Percentiles rank a stretch among this genome's conserved stretches.
Conservation (phyloP, 345 rosid genomes). For the Tarenaya hassleriana region DNA sequence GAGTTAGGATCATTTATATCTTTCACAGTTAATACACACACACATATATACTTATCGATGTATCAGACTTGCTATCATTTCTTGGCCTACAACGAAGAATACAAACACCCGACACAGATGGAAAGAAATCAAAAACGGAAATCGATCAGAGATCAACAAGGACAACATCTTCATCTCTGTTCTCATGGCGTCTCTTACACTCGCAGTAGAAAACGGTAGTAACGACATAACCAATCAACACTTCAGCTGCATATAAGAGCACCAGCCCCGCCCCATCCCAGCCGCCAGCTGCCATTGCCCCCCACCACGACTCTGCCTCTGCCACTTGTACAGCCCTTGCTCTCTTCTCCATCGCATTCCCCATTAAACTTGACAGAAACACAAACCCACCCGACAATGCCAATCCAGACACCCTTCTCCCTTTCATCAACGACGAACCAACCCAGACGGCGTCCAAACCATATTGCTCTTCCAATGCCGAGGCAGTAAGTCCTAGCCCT, state of each 20-base stretch:
- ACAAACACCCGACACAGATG: too few relatives aligned
- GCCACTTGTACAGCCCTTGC: constrained; percentile 33
- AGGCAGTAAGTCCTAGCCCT: constrained; percentile 53
- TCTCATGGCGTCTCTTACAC: constrained; percentile 35
- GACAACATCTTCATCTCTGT: constrained; percentile 14
- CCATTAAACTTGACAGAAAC: constrained; percentile 38
- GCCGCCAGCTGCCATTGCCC: constrained; percentile 29
- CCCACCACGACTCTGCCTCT: constrained; percentile 29
- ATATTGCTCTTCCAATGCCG: constrained; percentile 47
- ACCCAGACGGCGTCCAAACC: constrained; percentile 57
- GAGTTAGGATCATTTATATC: too few relatives aligned
- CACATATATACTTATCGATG: too few relatives aligned
- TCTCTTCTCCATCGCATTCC: constrained; percentile 44
- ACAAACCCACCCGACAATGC: constrained; percentile 39
- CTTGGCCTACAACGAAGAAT: too few relatives aligned
- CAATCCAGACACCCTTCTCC: constrained; percentile 50
- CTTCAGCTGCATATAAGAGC: constrained; percentile 42
- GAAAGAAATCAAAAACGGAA: background rate
- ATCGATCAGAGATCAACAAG: background rate
- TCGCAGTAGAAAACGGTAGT: constrained; percentile 57
- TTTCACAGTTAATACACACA: too few relatives aligned
- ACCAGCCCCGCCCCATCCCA: constrained; percentile 39
- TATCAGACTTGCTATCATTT: too few relatives aligned
- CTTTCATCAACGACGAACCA: constrained; percentile 48
- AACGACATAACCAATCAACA: constrained; percentile 56